phyloP scores from a whole-genome alignment of 2,329 filamentous ascomycete genomes.

The Aspergillus melleus region DNA sequence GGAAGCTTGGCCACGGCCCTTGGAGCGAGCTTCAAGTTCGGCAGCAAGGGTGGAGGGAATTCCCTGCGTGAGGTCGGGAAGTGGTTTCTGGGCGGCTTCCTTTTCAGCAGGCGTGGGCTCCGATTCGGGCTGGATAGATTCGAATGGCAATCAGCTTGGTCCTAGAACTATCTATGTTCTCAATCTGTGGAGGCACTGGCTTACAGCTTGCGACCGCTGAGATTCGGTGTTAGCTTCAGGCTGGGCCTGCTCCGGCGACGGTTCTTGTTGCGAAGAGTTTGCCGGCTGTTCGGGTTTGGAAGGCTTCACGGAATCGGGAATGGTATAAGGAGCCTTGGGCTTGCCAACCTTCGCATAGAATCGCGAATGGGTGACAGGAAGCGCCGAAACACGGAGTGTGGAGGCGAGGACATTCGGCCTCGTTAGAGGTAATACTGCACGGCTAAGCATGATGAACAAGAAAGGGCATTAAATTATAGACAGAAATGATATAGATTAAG shows the following conservation, averaged over 20 bases:
- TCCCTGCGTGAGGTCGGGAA: constrained; percentile 90
- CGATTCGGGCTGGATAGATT: constrained; percentile 34
- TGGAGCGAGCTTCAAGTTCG: constrained; percentile 59
- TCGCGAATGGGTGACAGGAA: constrained; percentile 36
- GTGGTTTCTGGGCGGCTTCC: constrained; percentile 58
- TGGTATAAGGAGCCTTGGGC: constrained; percentile 34
- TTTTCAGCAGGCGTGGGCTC: constrained; percentile 34
- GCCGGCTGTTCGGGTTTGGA: constrained; percentile 27
- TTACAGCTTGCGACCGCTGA: constrained; percentile 29
- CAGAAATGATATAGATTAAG: constrained; percentile 8
- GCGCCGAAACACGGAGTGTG: constrained; percentile 34
- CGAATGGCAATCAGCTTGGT: neutral
- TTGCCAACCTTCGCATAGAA: constrained; percentile 42
- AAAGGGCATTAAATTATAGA: constrained; percentile 15
- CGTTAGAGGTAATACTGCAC: constrained; percentile 45
- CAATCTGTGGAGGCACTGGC: constrained; percentile 7
- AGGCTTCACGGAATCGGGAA: constrained; percentile 33
- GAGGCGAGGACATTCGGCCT: constrained; percentile 42
- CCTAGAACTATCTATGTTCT: neutral
- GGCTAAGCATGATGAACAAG: constrained; percentile 44
- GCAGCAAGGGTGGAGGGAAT: constrained; percentile 88
- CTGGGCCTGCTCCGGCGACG: constrained; percentile 40
- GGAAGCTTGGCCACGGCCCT: constrained; percentile 36
- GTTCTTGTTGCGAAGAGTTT: constrained; percentile 27
- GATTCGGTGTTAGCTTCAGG: constrained; percentile 37